Evolutionary conservation across 2,329 filamentous ascomycete species (phyloP).

Genomic region (Lasiodiplodia gonubiensis): DNA sequence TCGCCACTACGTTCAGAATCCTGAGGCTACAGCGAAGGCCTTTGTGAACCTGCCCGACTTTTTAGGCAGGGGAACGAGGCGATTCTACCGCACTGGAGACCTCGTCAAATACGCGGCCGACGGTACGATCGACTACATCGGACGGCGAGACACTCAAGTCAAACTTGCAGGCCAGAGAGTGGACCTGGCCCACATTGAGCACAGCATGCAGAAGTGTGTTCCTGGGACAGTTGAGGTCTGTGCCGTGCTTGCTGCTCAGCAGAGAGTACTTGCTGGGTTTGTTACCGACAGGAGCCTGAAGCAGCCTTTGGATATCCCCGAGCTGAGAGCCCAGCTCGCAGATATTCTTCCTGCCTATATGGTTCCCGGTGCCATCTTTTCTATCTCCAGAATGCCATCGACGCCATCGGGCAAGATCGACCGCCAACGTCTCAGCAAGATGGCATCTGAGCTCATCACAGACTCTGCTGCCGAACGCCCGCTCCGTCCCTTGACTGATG

Average conservation of each 20-base stretch:
- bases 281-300: background rate
- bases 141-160: slow-evolving; percentile 43
- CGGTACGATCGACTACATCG: slow-evolving; percentile 44
- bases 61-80: background rate
- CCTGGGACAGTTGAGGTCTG: background rate
- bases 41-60: slow-evolving; percentile 34
- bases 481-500: background rate
- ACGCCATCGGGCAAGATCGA: background rate
- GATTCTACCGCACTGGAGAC: slow-evolving; percentile 34
- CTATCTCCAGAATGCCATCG: background rate
- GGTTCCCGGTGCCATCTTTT: background rate
- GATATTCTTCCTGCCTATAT: background rate
- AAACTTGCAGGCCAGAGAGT: slow-evolving; percentile 53
- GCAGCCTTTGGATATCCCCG: background rate
- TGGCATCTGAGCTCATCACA: background rate
- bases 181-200: slow-evolving; percentile 54
- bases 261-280: background rate
- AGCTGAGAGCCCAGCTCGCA: background rate
- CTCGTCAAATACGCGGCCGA: slow-evolving; percentile 41
- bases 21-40: slow-evolving; percentile 39
- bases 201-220: slow-evolving; percentile 30
- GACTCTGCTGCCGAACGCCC: background rate
- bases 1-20: slow-evolving; percentile 42
- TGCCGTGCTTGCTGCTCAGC: background rate
- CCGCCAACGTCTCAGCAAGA: background rate